A percentile compares a stretch with the other conserved stretches of the same genome.
Conservation (phyloP, 495 filamentous ascomycete genomes). For the Parachaetomium inaequale region DNA sequence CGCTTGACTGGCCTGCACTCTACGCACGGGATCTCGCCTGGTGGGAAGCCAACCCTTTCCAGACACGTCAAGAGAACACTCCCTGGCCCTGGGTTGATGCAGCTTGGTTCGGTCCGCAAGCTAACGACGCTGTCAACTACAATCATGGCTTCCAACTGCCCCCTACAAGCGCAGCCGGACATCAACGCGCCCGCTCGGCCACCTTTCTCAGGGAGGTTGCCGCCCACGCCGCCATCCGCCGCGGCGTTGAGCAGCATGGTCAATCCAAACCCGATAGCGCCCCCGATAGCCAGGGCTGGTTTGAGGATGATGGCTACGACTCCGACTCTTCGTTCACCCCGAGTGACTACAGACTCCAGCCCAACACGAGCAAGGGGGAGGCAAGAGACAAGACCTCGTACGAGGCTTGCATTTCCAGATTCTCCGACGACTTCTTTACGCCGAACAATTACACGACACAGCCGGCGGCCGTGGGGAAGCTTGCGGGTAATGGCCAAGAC, state of each 20-base stretch:
- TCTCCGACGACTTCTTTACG: neutral
- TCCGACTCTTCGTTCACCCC: constrained; percentile 2
- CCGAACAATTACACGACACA: no score
- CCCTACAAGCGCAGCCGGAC: neutral
- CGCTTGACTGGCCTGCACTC: neutral
- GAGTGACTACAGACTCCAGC: neutral
- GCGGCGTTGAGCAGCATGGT: neutral
- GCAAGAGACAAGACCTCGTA: neutral
- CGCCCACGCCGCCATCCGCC: neutral
- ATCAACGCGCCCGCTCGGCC: neutral
- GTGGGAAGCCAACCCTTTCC: neutral
- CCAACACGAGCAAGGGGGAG: neutral
- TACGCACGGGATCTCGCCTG: neutral
- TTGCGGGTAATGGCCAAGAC: neutral
- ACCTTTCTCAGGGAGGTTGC: neutral
- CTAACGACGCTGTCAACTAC: neutral
- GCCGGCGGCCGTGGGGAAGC: neutral
- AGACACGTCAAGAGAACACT: neutral
- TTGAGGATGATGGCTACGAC: neutral
- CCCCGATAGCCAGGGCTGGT: neutral
- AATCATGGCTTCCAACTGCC: neutral
- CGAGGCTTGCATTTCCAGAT: neutral
- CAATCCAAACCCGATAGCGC: neutral
- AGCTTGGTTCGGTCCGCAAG: neutral
- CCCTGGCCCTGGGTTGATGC: no score